Percentiles rank a stretch among this genome's conserved stretches.
phyloP scores from a whole-genome alignment of 2,329 filamentous ascomycete genomes.

The Elsinoe arachidis region DNA sequence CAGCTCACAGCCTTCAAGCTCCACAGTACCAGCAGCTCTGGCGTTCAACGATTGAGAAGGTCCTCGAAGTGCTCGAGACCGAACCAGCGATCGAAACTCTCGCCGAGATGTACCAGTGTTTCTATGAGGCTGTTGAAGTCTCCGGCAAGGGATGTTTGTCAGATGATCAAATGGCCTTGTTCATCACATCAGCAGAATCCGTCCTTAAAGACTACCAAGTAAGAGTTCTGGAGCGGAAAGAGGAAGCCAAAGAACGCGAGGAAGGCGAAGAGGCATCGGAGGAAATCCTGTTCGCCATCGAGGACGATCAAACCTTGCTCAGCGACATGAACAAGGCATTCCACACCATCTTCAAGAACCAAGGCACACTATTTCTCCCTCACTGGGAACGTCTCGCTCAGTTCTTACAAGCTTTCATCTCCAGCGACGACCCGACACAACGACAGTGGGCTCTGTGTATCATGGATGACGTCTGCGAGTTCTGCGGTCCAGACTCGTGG shows the following conservation, averaged over 20 bases:
- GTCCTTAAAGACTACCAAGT: conserved; percentile 89
- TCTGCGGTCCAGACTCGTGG: conserved; percentile 83
- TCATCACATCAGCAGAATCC: conserved; percentile 77
- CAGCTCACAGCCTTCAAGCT: conserved; percentile 73
- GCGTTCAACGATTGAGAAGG: conserved; percentile 76
- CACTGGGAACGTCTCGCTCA: conserved; percentile 78
- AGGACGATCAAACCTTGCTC: conserved; percentile 91
- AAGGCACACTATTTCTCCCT: conserved; percentile 73
- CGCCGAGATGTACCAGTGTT: conserved; percentile 99
- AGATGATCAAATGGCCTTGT: conserved; percentile 69
- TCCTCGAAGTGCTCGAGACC: conserved; percentile 84
- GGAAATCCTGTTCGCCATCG: conserved; percentile 80
- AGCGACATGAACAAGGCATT: conserved; percentile 99
- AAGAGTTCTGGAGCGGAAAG: conserved; percentile 71
- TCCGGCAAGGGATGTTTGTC: conserved; percentile 77
- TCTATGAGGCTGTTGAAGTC: conserved; percentile 96
- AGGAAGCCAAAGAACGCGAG: conserved; percentile 75
- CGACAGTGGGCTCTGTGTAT: conserved; percentile 99
- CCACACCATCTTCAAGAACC: conserved; percentile 97
- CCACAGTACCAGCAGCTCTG: conserved; percentile 74
- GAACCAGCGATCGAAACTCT: conserved; percentile 94
- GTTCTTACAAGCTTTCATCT: conserved; percentile 80
- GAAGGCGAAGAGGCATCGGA: conserved; percentile 68
- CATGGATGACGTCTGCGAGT: conserved; percentile 95
- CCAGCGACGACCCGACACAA: conserved; percentile 75